Evolutionary conservation across 2,329 filamentous ascomycete genomes (phyloP).

Genomic region (Xylariaceae sp.): DNA sequence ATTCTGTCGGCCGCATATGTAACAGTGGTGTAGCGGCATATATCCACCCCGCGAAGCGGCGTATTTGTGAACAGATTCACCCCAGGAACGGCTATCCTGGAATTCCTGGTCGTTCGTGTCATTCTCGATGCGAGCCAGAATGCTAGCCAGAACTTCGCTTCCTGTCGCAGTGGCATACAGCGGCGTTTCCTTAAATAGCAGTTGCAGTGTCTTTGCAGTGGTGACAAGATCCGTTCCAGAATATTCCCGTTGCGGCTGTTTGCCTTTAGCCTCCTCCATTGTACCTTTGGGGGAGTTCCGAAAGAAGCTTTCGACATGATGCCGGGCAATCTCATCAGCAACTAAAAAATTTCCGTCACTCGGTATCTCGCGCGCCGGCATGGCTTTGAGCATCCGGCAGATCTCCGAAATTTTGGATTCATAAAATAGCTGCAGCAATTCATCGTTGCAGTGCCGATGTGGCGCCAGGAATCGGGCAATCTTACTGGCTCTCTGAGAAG

Average conservation of each 20-base stretch:
- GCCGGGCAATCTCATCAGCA: not conserved
- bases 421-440: conserved; percentile 7
- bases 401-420: conserved; percentile 11
- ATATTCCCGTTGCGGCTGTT: not conserved
- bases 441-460: not conserved
- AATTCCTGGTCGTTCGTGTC: not conserved
- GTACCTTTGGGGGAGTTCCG: not conserved
- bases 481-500: not conserved
- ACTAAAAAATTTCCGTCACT: not conserved
- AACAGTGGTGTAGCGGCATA: not conserved
- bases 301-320: not conserved
- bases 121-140: not conserved
- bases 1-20: conserved; percentile 10
- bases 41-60: not conserved
- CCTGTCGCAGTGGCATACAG: not conserved
- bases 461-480: conserved; percentile 2
- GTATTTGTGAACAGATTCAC: conserved; percentile 1
- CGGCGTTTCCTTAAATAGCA: conserved; percentile 1
- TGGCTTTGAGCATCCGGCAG: not conserved
- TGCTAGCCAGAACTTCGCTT: conserved; percentile 1
- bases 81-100: not conserved
- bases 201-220: conserved; percentile 5
- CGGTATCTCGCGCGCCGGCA: not conserved
- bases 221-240: conserved; percentile 4
- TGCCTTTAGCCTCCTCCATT: not conserved